Conservation (phyloP, 257 asterid species). For the Osmanthus fragrans region DNA sequence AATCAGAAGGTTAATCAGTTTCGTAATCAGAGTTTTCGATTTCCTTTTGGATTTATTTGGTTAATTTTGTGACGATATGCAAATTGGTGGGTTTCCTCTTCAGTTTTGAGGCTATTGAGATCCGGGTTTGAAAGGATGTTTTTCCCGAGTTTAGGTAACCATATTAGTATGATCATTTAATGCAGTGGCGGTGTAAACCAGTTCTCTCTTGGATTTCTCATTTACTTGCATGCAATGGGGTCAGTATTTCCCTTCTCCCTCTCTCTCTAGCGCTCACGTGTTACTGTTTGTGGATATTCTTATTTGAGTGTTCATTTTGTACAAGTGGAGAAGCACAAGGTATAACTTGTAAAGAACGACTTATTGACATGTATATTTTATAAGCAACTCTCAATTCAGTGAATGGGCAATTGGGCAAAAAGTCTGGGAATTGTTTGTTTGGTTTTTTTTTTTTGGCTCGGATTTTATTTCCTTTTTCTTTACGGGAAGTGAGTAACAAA, state of each 20-base stretch:
- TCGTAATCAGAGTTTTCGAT: neutral
- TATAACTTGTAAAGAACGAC: neutral
- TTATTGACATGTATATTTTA: neutral
- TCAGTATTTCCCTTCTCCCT: constrained; percentile 37
- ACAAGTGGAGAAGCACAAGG: constrained; percentile 8
- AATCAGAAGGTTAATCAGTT: constrained; percentile 25
- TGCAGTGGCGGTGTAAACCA: constrained; percentile 48
- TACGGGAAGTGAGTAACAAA: neutral
- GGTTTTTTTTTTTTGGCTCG: neutral
- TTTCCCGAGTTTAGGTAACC: constrained; percentile 28
- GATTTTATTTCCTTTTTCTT: neutral
- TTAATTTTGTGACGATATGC: constrained; percentile 25
- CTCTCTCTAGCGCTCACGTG: neutral
- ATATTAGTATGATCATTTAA: constrained; percentile 24
- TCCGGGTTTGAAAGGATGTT: constrained; percentile 40
- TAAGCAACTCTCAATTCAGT: neutral
- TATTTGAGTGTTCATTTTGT: constrained; percentile 23
- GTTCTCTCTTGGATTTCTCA: constrained; percentile 54
- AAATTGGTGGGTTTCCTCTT: constrained; percentile 24
- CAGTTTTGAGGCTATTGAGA: constrained; percentile 32
- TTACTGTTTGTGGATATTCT: neutral
- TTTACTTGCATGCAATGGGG: constrained; percentile 85
- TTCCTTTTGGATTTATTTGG: neutral
- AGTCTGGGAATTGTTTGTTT: neutral
- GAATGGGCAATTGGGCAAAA: constrained; percentile 18